Evolutionary conservation across 1,284 basidiomycete genomes (phyloP).

Genomic region (Somion occarium): DNA sequence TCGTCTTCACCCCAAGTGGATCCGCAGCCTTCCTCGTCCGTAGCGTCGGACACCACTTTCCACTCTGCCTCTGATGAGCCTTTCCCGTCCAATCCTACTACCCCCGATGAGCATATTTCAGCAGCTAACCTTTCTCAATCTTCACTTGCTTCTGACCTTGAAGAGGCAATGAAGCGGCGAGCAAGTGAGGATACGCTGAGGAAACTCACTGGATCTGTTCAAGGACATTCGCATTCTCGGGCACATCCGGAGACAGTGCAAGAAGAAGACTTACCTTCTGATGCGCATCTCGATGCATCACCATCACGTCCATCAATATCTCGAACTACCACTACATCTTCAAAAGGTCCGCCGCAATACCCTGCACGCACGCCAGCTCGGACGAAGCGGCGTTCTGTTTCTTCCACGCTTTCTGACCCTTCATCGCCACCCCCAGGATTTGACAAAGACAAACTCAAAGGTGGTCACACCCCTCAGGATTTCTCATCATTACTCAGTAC

Average conservation of each 20-base stretch:
- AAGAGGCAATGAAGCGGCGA: too few species aligned
- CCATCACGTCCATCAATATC: slow-evolving; percentile 17
- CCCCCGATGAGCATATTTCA: slow-evolving; percentile 37
- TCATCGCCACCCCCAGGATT: slow-evolving; percentile 34
- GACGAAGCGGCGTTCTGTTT: slow-evolving; percentile 92
- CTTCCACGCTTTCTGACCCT: slow-evolving; percentile 70
- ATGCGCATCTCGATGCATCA: neutral
- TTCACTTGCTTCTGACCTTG: slow-evolving; percentile 28
- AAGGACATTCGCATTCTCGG: neutral
- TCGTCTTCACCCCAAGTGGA: slow-evolving; percentile 26
- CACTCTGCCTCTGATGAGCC: slow-evolving; percentile 50
- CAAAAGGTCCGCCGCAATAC: slow-evolving; percentile 48
- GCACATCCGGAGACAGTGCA: slow-evolving; percentile 39
- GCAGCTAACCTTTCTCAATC: slow-evolving; percentile 7
- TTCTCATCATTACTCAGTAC: slow-evolving; percentile 71
- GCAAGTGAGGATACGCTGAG: slow-evolving; percentile 47
- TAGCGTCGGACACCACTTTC: slow-evolving; percentile 48
- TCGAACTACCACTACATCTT: slow-evolving; percentile 24
- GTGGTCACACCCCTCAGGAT: slow-evolving; percentile 48
- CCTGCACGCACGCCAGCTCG: slow-evolving; percentile 86
- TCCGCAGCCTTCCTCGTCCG: slow-evolving; percentile 38
- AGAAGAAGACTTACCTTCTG: slow-evolving; percentile 37
- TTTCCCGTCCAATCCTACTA: slow-evolving; percentile 49
- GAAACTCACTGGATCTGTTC: slow-evolving; percentile 16
- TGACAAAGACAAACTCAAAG: slow-evolving; percentile 48